Base-by-base conservation (phyloP, 345 rosid genomes). In the Arabidopsis suecica region DNA sequence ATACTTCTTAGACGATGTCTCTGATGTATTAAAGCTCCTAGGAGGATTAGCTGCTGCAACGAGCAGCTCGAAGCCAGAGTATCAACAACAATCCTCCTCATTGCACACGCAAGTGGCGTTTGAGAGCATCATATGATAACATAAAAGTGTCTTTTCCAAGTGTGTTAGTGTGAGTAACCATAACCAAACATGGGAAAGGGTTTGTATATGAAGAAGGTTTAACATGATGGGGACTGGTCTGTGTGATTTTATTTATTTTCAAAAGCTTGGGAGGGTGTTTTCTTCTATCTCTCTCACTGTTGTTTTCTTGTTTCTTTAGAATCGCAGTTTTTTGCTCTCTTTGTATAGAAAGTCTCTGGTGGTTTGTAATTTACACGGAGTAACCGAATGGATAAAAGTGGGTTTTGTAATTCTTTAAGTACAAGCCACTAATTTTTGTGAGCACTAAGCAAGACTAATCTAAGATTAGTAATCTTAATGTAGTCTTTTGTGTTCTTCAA, bases 1-100 rank as follows among this genome's bases (percentile, higher is more conserved):
- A 75, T 93, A 93, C 79, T 93, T 84, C 68, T 91, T 93, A 4
- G 93, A 93, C 33, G 91, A 85, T 61, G 77, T 83, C 23, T 78
- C 78, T 9, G 94, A 88, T 36, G 90, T 93, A 14, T 56, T 93
- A 59, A 86, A 78, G 79, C 79, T 93, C 80, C 89, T 93, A 61
- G 87, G 83, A 61, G 91, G 96, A 68, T 86, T 93, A 11, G 88
- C 88, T 9, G 62, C 78, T 47, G 82, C 87, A 60, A 85, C 92
- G 18, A 72, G 77, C 74, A 80, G 37, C 66, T 37, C 84, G 3
- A 88, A 84, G 76, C 78, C 89, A n/a, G 79, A 76, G 74, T 33
- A 76, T 44, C 64, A 61, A 44, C 50, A 69, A 55, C 71, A 57
- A 58, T 50, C 49, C 32, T 68, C 65, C 2, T 41, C 80, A 3